A percentile compares a stretch with the other conserved stretches of the same genome.
Evolutionary conservation across 2,329 filamentous ascomycete species (phyloP).

Genomic region (Trichoderma citrinoviride): DNA sequence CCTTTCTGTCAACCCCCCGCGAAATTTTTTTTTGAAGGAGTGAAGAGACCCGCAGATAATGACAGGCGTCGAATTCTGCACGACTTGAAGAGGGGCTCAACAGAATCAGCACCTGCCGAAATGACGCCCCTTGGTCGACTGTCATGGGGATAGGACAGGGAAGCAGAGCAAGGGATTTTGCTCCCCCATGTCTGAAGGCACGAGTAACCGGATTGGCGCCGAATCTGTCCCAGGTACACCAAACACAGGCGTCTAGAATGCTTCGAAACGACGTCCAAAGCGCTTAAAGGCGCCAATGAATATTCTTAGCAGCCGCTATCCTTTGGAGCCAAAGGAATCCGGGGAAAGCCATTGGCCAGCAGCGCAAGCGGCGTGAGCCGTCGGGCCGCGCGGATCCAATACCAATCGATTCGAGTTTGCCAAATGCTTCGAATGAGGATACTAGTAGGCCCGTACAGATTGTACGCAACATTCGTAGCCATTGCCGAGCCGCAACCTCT

Average conservation of each 20-base stretch:
- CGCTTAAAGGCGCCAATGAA: not conserved
- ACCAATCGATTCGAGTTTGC: not conserved
- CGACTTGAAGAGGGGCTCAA: slow-evolving; percentile 17
- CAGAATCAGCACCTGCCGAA: slow-evolving; percentile 11
- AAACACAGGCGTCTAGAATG: not conserved
- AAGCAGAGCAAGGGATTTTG: not conserved
- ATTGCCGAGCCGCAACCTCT: not conserved
- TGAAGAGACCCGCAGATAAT: not conserved
- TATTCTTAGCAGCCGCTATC: not conserved
- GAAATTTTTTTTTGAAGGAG: slow-evolving; percentile 11
- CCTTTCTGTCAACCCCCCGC: not conserved
- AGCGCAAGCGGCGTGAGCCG: not conserved
- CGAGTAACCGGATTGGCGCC: not conserved
- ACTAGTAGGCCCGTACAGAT: too few species aligned
- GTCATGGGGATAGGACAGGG: not conserved
- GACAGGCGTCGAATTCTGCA: slow-evolving; percentile 3
- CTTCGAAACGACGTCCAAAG: not conserved
- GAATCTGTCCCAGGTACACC: not conserved
- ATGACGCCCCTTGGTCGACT: not conserved
- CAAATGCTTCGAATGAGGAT: too few species aligned
- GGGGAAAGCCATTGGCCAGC: slow-evolving; percentile 10
- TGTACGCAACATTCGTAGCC: not conserved
- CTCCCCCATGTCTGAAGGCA: not conserved
- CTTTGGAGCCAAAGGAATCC: not conserved
- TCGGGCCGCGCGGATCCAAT: slow-evolving; percentile 10